A percentile compares a stretch with the other conserved stretches of the same genome.
phyloP scores from a whole-genome alignment of 1,284 basidiomycete genomes.

The Ustilago esculenta region DNA sequence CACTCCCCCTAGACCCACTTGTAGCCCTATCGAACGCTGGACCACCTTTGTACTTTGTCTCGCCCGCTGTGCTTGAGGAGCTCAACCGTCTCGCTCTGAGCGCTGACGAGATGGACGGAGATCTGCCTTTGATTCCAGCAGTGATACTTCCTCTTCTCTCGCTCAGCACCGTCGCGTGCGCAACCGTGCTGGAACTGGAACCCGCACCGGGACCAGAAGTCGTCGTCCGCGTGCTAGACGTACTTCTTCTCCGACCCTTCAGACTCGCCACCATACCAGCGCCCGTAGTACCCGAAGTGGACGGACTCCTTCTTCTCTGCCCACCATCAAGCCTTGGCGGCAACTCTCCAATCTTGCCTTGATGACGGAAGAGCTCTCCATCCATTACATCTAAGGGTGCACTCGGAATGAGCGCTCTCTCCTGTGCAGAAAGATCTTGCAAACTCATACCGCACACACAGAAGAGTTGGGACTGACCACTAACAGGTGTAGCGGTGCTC shows the following conservation, averaged over 20 bases:
- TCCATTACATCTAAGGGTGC: slow-evolving; percentile 45
- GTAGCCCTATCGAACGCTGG: slow-evolving; percentile 7
- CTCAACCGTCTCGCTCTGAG: slow-evolving; percentile 19
- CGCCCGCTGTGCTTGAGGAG: slow-evolving; percentile 1
- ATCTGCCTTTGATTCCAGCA: slow-evolving; percentile 31
- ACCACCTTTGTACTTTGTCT: slow-evolving; percentile 13
- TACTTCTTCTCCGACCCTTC: slow-evolving; percentile 22
- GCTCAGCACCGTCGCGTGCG: not conserved
- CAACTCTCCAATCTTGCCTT: slow-evolving; percentile 63
- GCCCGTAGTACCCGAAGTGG: slow-evolving; percentile 7
- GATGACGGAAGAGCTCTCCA: slow-evolving; percentile 46
- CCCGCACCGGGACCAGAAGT: not conserved
- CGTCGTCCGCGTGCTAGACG: slow-evolving; percentile 26
- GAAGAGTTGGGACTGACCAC: slow-evolving; percentile 56
- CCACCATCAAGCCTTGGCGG: slow-evolving; percentile 20
- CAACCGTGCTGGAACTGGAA: not conserved
- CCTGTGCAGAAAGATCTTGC: slow-evolving; percentile 57
- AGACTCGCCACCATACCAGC: slow-evolving; percentile 31
- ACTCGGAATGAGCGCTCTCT: slow-evolving; percentile 58
- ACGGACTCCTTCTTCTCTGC: slow-evolving; percentile 13
- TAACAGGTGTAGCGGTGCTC: slow-evolving; percentile 47
- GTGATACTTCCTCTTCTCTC: slow-evolving; percentile 20
- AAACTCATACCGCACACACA: slow-evolving; percentile 66
- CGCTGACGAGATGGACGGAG: slow-evolving; percentile 18
- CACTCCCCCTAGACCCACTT: slow-evolving; percentile 17